Base-by-base conservation (phyloP, 2,329 filamentous ascomycete genomes). In the Scorias spongiosa region DNA sequence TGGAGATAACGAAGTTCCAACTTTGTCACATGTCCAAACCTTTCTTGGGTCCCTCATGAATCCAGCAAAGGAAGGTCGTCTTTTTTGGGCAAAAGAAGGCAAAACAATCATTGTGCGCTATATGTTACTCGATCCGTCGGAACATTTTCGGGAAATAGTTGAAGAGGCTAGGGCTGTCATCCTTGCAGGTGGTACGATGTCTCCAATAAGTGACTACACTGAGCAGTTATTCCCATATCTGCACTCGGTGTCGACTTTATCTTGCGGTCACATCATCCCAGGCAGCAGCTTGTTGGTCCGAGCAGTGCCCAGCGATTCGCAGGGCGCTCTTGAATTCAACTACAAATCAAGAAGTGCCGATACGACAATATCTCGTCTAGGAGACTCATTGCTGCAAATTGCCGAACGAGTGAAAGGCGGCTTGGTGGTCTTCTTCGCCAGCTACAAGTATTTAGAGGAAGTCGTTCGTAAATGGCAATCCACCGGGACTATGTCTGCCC, bases 101-200 rank as follows among this genome's bases (percentile, higher is more conserved):
- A 48, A 53, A 8, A 73, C 76, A 37, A 69, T 85, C 14, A 69
- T 72, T 17, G 66, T 96, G 10, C 86, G 80, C 38, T 98, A 95
- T 59, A 76, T 94, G 53, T 74, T 98, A 4, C 74, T 98, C 1
- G 91, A 94, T 29, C 89, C 91, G 0, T 88, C 88, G 0, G 80
- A 89, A 54, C 85, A 93, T 51, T 96, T 98, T 62, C 81, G 81
- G 7, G 83, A 88, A 10, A 82, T 96, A 42, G 85, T 89, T 2
- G 78, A 84, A 28, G 79, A 83, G 48, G 86, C 91, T 0, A 74
- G 87, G 46, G 84, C 89, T 2, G 83, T 98, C 2, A 81, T 98
- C 37, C 69, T 98, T 2, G 91, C 88, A 0, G 91, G 91, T 46
- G 91, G 91, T 17, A 98, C 91, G 20, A 96, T 98, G 91, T 93